phyloP scores from a whole-genome alignment of 768 basidiomycete species.

The Tricholoma saponaceum region DNA sequence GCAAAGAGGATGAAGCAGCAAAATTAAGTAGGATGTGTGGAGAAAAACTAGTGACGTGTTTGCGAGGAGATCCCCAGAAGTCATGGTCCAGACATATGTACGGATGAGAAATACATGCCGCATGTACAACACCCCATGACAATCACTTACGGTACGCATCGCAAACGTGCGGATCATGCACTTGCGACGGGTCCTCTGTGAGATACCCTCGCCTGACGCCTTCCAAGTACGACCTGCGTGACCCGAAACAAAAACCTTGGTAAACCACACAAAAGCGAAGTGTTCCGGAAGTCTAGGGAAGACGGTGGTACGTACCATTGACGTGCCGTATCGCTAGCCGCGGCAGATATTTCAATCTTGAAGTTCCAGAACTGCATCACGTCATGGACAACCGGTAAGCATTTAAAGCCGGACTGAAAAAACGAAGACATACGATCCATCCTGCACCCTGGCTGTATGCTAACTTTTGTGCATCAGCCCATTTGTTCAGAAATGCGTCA shows the following conservation, averaged over 20 bases:
- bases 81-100: no score
- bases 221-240: slow-evolving; percentile 68
- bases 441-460: slow-evolving; percentile 57
- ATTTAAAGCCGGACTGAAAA: neutral
- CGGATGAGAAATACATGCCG: no score
- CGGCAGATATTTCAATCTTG: slow-evolving; percentile 55
- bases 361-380: slow-evolving; percentile 58
- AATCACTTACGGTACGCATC: slow-evolving; percentile 35
- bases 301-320: slow-evolving; percentile 49
- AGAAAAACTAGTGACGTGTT: no score
- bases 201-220: slow-evolving; percentile 56
- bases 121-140: neutral
- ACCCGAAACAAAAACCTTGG: neutral
- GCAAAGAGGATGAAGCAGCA: no score
- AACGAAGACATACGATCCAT: slow-evolving; percentile 52
- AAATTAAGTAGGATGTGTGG: no score
- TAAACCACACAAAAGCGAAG: no score
- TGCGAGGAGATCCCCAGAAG: no score
- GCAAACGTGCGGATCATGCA: slow-evolving; percentile 62
- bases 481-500: slow-evolving; percentile 27
- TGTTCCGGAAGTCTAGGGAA: no score
- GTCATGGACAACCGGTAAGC: neutral
- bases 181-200: slow-evolving; percentile 54
- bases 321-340: slow-evolving; percentile 48
- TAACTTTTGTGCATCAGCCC: slow-evolving; percentile 76